phyloP scores from a whole-genome alignment of 768 basidiomycete species.

The Phylloporus sp. region DNA sequence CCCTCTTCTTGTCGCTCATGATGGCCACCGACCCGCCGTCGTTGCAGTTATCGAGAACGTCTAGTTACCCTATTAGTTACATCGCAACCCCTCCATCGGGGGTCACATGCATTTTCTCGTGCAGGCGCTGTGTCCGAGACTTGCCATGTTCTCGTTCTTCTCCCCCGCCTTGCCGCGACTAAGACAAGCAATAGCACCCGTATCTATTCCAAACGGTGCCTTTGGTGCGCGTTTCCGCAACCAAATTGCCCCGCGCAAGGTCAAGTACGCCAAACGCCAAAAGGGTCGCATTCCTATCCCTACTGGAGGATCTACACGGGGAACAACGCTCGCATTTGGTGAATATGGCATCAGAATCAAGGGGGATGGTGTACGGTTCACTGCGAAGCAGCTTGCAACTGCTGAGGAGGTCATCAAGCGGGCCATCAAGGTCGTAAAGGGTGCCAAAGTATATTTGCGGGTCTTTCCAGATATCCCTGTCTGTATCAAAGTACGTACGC shows the following conservation, averaged over 20 bases:
- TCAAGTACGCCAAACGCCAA: slow-evolving; percentile 84
- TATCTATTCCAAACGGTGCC: slow-evolving; percentile 9
- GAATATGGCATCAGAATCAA: slow-evolving; percentile 91
- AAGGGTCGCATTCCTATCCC: slow-evolving; percentile 87
- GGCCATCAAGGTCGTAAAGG: slow-evolving; percentile 87
- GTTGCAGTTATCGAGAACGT: neutral
- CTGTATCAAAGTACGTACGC: slow-evolving; percentile 77
- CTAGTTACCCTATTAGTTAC: neutral
- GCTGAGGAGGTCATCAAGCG: slow-evolving; percentile 86
- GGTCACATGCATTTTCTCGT: slow-evolving; percentile 11
- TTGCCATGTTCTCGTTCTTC: slow-evolving; percentile 22
- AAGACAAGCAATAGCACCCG: slow-evolving; percentile 7
- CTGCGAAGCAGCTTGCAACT: slow-evolving; percentile 84
- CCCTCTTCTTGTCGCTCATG: slow-evolving; percentile 69
- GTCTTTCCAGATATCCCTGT: slow-evolving; percentile 98
- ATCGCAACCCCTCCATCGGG: slow-evolving; percentile 14
- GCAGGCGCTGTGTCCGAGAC: neutral
- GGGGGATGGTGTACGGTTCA: slow-evolving; percentile 73
- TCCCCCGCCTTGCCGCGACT: slow-evolving; percentile 14
- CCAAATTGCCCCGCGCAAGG: slow-evolving; percentile 77
- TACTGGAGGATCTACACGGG: slow-evolving; percentile 86
- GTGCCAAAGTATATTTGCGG: slow-evolving; percentile 78
- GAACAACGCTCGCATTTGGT: slow-evolving; percentile 88
- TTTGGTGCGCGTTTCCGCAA: slow-evolving; percentile 38
- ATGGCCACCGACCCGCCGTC: slow-evolving; percentile 9